These are phyloP conservation scores for Fusarium agapanthi DNA, from an alignment of 2,329 filamentous ascomycete species.

Conservation along the genomic window DNA sequence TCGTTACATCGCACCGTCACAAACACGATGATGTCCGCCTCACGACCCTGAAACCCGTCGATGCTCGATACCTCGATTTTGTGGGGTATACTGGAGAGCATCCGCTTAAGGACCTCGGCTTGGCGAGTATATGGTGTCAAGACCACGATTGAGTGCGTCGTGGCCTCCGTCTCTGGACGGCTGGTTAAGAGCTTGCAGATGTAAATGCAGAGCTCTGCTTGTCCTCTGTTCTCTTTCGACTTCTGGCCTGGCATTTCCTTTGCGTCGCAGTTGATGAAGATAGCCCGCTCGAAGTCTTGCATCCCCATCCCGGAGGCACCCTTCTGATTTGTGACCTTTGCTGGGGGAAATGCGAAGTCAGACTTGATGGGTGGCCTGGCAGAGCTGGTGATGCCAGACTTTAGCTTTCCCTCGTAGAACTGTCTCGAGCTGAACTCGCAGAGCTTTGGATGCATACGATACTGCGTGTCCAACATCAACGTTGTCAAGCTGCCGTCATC, in stretches of 20 bases:
- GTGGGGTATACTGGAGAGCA: constrained; percentile 27
- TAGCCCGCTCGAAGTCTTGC: neutral
- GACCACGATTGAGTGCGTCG: constrained; percentile 45
- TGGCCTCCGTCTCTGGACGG: neutral
- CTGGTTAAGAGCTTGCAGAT: constrained; percentile 45
- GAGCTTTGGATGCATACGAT: constrained; percentile 54
- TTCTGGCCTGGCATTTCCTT: constrained; percentile 49
- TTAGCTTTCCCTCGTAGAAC: constrained; percentile 51
- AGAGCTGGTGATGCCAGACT: constrained; percentile 43
- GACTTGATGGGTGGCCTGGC: constrained; percentile 31
- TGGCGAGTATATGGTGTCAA: constrained; percentile 53
- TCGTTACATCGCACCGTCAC: constrained; percentile 54
- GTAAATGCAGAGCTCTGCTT: constrained; percentile 47
- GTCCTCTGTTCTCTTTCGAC: constrained; percentile 52
- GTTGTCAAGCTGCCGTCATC: constrained; percentile 33
- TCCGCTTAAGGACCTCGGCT: constrained; percentile 43
- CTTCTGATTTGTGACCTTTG: neutral
- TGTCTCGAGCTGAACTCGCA: constrained; percentile 52
- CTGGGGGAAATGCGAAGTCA: constrained; percentile 24
- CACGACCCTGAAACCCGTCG: constrained; percentile 54
- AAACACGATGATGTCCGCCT: constrained; percentile 55
- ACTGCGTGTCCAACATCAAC: constrained; percentile 56
- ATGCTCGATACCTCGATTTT: constrained; percentile 51
- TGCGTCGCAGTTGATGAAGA: constrained; percentile 49
- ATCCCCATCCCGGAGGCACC: fast-evolving